Evolutionary conservation across 306 rosid genomes (phyloP).

Genomic region (Corylus americana): DNA sequence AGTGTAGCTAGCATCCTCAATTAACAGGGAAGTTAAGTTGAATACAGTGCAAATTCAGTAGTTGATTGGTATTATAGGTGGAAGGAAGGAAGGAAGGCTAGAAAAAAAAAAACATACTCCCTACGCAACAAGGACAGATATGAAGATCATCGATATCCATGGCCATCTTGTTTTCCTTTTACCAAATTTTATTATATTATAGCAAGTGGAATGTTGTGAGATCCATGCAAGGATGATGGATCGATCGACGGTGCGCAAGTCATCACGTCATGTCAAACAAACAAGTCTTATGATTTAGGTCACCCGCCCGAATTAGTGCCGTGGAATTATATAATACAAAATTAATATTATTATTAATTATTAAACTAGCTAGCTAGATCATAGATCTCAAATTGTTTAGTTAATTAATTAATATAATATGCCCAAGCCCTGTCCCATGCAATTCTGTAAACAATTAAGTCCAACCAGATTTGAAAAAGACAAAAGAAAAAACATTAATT

Average conservation of each 20-base stretch:
- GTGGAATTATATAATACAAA: constrained; percentile 9
- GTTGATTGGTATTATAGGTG: background rate
- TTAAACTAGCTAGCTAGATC: background rate
- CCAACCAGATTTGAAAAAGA: constrained; percentile 50
- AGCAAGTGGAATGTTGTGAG: constrained; percentile 35
- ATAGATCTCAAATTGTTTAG: background rate
- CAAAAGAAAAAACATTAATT: constrained; percentile 11
- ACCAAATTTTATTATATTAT: constrained; percentile 6
- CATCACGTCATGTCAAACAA: constrained; percentile 8
- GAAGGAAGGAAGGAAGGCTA: background rate
- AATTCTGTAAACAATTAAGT: constrained; percentile 31
- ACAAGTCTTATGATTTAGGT: constrained; percentile 49
- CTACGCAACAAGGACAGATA: background rate
- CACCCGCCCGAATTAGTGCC: constrained; percentile 47
- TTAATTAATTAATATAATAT: background rate
- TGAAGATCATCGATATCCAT: background rate
- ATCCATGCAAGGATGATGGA: background rate
- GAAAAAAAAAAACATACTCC: background rate
- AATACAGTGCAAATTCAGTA: background rate
- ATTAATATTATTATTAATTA: background rate
- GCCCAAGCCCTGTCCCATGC: constrained; percentile 43
- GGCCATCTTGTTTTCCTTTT: background rate
- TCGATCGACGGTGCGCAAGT: background rate
- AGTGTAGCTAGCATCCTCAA: no score
- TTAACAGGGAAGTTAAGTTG: background rate